These are phyloP conservation scores for Ensete glaucum DNA, from an alignment of 176 grass and related monocot genomes.

Conservation along the genomic window DNA sequence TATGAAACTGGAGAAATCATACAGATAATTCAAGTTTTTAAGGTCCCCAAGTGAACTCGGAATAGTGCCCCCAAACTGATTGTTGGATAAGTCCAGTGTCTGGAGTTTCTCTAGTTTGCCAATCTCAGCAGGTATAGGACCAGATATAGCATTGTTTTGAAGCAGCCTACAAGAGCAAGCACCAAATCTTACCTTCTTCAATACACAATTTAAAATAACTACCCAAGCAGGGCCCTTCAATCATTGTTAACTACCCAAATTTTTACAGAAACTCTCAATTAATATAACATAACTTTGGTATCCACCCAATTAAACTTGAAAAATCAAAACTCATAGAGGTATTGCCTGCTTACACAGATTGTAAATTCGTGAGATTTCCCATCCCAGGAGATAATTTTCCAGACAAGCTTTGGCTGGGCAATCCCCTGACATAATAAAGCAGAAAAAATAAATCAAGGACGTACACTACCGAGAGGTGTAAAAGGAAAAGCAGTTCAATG, in stretches of 20 bases:
- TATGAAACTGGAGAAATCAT: conserved; percentile 18
- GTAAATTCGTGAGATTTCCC: conserved; percentile 41
- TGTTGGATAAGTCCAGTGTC: conserved; percentile 55
- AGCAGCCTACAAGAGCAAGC: conserved; percentile 34
- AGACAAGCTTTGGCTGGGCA: conserved; percentile 42
- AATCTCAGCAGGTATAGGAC: conserved; percentile 46
- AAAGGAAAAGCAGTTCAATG: conserved; percentile 2
- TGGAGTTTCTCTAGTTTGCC: conserved; percentile 40
- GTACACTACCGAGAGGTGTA: background rate
- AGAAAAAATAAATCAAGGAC: conserved; percentile 1
- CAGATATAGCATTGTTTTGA: conserved; percentile 54
- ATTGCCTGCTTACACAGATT: conserved; percentile 37
- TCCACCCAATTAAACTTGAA: background rate
- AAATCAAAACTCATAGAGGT: background rate
- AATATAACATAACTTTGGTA: background rate
- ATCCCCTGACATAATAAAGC: conserved; percentile 30
- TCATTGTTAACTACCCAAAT: no score
- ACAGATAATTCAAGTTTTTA: conserved; percentile 41
- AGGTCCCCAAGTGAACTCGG: conserved; percentile 37
- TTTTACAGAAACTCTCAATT: background rate
- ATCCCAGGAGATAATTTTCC: conserved; percentile 55
- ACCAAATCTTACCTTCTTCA: background rate
- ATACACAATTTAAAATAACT: background rate
- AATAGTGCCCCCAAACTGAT: conserved; percentile 53
- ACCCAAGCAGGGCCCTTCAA: no score